These are phyloP conservation scores for Colletotrichum musicola DNA, from an alignment of 2,329 filamentous ascomycete genomes.

Conservation along the genomic window DNA sequence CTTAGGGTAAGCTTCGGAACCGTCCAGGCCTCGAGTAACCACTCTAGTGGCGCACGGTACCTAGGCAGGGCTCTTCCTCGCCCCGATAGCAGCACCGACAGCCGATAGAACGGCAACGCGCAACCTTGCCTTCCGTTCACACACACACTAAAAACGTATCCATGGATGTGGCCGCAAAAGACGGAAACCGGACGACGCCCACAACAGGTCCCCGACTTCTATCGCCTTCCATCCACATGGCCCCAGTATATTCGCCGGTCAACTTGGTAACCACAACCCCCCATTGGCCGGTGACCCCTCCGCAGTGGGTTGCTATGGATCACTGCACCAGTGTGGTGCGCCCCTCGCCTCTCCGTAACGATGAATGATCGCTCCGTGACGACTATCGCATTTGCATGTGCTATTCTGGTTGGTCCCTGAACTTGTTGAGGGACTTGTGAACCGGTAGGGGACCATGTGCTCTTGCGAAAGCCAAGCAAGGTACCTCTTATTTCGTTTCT, in stretches of 20 bases:
- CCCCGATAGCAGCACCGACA: slow-evolving; percentile 16
- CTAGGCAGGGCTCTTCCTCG: slow-evolving; percentile 11
- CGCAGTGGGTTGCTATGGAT: slow-evolving; percentile 25
- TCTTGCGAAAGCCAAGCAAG: slow-evolving; percentile 31
- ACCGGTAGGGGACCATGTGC: slow-evolving; percentile 13
- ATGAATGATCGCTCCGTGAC: slow-evolving; percentile 29
- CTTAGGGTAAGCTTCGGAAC: slow-evolving; percentile 19
- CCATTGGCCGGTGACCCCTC: slow-evolving; percentile 21
- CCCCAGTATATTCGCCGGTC: slow-evolving; percentile 30
- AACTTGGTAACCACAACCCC: slow-evolving; percentile 16
- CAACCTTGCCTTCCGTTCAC: slow-evolving; percentile 18
- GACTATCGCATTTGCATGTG: slow-evolving; percentile 37
- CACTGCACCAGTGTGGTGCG: neutral
- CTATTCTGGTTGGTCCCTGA: slow-evolving; percentile 27
- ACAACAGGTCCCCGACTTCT: slow-evolving; percentile 28
- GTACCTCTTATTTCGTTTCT: slow-evolving; percentile 2
- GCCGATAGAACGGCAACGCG: neutral
- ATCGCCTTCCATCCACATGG: slow-evolving; percentile 32
- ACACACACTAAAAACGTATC: too few species aligned
- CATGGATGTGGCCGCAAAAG: slow-evolving; percentile 1
- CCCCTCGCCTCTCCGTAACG: slow-evolving; percentile 24
- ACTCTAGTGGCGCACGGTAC: neutral
- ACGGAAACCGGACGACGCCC: slow-evolving; percentile 8
- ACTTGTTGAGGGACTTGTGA: slow-evolving; percentile 35
- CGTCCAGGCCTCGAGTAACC: slow-evolving; percentile 10